A percentile compares a stretch with the other conserved stretches of the same genome.
These are phyloP conservation scores for Candida dajiaensis DNA, from an alignment of 805 yeast genomes.

Conservation along the genomic window DNA sequence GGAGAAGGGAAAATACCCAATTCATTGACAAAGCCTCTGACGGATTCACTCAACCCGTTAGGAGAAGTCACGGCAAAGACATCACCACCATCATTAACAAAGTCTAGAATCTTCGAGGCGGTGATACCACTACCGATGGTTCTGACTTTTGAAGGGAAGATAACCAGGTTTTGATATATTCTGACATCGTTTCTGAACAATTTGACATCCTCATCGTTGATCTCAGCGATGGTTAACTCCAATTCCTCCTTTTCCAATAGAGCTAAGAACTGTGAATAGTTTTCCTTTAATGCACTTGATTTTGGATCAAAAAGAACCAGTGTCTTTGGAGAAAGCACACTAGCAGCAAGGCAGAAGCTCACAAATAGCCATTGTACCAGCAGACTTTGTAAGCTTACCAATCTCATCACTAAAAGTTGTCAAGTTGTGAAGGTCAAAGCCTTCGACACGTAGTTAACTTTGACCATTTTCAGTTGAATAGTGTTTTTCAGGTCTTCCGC, in stretches of 20 bases:
- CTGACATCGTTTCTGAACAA: conserved; percentile 39
- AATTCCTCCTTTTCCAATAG: conserved; percentile 22
- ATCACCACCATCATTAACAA: conserved; percentile 66
- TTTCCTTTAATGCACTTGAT: conserved; percentile 17
- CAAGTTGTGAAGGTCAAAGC: not conserved
- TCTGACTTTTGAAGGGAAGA: conserved; percentile 54
- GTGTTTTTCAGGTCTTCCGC: not conserved
- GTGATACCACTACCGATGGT: conserved; percentile 34
- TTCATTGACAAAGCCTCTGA: conserved; percentile 65
- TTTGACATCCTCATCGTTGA: conserved; percentile 19
- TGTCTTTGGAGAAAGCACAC: conserved; percentile 11
- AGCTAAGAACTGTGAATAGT: conserved; percentile 10
- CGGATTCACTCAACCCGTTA: conserved; percentile 47
- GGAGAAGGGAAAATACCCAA: conserved; percentile 84
- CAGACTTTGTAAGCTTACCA: not conserved
- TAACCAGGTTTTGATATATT: conserved; percentile 47
- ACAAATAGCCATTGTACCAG: conserved; percentile 1
- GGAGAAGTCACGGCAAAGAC: conserved; percentile 57
- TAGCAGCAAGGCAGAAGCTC: conserved; percentile 5
- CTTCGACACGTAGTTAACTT: not conserved
- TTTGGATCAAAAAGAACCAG: conserved; percentile 17
- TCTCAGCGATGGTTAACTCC: conserved; percentile 26
- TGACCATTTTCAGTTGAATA: not conserved
- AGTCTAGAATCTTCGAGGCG: conserved; percentile 48
- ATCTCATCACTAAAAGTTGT: not conserved